phyloP scores from a whole-genome alignment of 2,329 filamentous ascomycete genomes.

The Zymoseptoria ardabiliae region DNA sequence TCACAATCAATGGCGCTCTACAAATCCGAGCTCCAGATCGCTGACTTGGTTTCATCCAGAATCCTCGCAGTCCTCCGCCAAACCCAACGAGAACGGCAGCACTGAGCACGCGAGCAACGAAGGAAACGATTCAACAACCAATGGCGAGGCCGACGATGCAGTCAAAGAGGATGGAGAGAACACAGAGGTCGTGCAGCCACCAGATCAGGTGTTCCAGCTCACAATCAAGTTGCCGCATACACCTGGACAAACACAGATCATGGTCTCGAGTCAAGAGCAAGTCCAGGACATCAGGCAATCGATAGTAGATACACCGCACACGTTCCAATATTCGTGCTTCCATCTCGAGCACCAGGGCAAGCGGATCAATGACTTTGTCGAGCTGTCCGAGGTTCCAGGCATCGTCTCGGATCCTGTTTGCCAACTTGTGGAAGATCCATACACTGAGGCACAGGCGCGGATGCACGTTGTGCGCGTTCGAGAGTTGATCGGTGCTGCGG shows the following conservation, averaged over 20 bases:
- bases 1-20: not conserved
- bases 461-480: conserved; percentile 87
- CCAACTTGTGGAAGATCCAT: conserved; percentile 81
- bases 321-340: conserved; percentile 97
- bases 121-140: conserved; percentile 12
- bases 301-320: conserved; percentile 84
- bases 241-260: conserved; percentile 72
- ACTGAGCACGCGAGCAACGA: conserved; percentile 10
- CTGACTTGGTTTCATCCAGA: not conserved
- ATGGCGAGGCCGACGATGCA: conserved; percentile 10
- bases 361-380: conserved; percentile 90
- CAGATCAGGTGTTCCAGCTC: conserved; percentile 55
- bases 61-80: not conserved
- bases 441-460: conserved; percentile 95
- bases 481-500: conserved; percentile 87
- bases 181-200: conserved; percentile 12
- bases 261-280: conserved; percentile 82
- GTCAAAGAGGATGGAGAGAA: conserved; percentile 16
- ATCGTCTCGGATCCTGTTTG: conserved; percentile 72
- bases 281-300: conserved; percentile 96
- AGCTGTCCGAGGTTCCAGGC: conserved; percentile 80
- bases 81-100: conserved; percentile 1
- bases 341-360: conserved; percentile 86
- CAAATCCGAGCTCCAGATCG: not conserved
- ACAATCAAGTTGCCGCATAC: conserved; percentile 76